phyloP scores from a whole-genome alignment of 257 asterid species.

The Misopates orontium region DNA sequence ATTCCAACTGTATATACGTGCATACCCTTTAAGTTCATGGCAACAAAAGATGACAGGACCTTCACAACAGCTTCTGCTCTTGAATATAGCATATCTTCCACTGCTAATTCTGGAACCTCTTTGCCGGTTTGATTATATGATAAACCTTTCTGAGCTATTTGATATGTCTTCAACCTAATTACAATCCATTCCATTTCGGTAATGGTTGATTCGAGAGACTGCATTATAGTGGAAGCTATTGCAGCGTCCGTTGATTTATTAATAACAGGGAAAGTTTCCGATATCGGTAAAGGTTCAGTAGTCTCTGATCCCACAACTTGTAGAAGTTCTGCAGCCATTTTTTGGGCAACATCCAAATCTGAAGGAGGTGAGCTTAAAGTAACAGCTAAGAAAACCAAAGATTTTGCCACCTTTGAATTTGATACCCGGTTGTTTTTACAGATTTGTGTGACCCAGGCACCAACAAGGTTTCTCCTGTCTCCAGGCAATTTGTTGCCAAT shows the following conservation, averaged over 20 bases:
- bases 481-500: constrained; percentile 57
- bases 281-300: constrained; percentile 39
- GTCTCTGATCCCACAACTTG: constrained; percentile 54
- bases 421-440: constrained; percentile 50
- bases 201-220: constrained; percentile 53
- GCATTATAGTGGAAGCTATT: constrained; percentile 61
- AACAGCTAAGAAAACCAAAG: constrained; percentile 53
- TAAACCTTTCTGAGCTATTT: constrained; percentile 50
- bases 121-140: constrained; percentile 42
- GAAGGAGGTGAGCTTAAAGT: constrained; percentile 58
- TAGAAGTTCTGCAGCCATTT: constrained; percentile 63
- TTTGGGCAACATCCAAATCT: constrained; percentile 56
- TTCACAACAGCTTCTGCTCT: constrained; percentile 69
- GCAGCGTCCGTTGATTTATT: constrained; percentile 62
- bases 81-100: constrained; percentile 64
- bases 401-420: constrained; percentile 64
- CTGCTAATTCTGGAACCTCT: constrained; percentile 43
- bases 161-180: constrained; percentile 50
- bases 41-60: constrained; percentile 61
- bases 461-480: constrained; percentile 58
- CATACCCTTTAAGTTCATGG: constrained; percentile 75
- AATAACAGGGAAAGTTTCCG: constrained; percentile 55
- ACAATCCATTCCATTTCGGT: constrained; percentile 63
- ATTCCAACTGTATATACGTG: too few relatives aligned
- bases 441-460: constrained; percentile 48